phyloP scores from a whole-genome alignment of 164 flowering plant genomes.

The Annona cherimola region DNA sequence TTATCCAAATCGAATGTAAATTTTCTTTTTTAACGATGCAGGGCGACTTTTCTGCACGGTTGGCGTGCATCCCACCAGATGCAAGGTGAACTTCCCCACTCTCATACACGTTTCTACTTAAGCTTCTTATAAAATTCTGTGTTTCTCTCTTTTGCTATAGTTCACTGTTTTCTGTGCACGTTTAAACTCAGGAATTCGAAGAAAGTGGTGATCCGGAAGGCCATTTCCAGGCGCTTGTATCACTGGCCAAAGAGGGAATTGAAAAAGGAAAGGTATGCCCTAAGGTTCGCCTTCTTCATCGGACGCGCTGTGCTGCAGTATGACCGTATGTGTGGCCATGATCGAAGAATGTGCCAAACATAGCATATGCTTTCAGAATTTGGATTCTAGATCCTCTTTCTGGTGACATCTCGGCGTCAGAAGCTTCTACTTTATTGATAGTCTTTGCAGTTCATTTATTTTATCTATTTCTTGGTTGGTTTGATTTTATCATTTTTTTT shows the following conservation, averaged over 20 bases:
- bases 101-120: not conserved
- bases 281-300: not conserved
- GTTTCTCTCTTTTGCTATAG: not conserved
- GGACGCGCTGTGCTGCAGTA: not conserved
- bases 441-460: no score
- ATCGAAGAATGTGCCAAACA: no score
- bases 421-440: no score
- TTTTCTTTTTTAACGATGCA: conserved; percentile 19
- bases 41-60: conserved; percentile 96
- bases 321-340: no score
- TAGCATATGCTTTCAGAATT: no score
- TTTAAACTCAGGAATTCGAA: conserved; percentile 73
- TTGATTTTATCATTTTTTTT: no score
- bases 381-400: no score
- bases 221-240: conserved; percentile 72
- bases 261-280: conserved; percentile 81
- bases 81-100: conserved; percentile 42
- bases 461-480: no score
- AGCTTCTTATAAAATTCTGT: conserved; percentile 1
- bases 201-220: conserved; percentile 88
- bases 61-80: conserved; percentile 97
- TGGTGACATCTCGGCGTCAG: no score
- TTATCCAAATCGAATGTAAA: not conserved
- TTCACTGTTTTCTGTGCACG: conserved; percentile 5
- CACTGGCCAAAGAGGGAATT: conserved; percentile 76